Base-by-base conservation (phyloP, 345 rosid genomes). In the Carallia brachiata region DNA sequence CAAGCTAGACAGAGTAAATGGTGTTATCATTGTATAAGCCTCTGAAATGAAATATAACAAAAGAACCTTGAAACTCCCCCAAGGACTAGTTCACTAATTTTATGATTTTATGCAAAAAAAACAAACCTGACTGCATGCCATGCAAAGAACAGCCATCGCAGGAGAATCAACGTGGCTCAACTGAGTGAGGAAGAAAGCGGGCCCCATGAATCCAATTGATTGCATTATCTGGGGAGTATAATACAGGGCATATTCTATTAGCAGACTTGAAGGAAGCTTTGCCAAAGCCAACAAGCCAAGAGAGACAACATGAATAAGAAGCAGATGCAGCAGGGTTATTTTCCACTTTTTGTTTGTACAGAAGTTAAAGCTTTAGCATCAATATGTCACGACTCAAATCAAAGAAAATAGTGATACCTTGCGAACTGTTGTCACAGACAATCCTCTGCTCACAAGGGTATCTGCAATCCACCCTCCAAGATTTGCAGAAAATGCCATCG, bases 391-490 rank as follows among this genome's bases (percentile, higher is more conserved):
- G 5, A 30, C 27, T 23, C 16, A 56, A 56, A 30, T 17, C 2
- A 2, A 15, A 54, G 53, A 67, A 69, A 68, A 32, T 19, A 23
- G n/a, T 1, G 40, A 68, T 86, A 91, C 98, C 98, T 94, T 91
- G 58, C 96, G 93, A 72, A 94, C 98, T 34, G 76, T 80, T 3
- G 97, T 94, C 67, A 94, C 88, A 4, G 98, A 84, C 31, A 66
- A 66, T 64, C 98, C 98, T 78, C 73, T 79, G 90, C 91, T 91
- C 31, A 94, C 93, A 28, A 94, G 89, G 62, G 97, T 88, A 77
- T 94, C 95, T 0, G 97, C 96, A 34, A 94, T 94, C 98, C 98
- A 94, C 8, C 98, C 98, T 55, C 97, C 97, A 64, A 85, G 75
- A 72, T 94, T 94, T 56, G 98, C 95, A 54, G 94, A 87, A 82